A percentile compares a stretch with the other conserved stretches of the same genome.
phyloP scores from a whole-genome alignment of 805 yeast genomes.

The Yarrowia porcina region DNA sequence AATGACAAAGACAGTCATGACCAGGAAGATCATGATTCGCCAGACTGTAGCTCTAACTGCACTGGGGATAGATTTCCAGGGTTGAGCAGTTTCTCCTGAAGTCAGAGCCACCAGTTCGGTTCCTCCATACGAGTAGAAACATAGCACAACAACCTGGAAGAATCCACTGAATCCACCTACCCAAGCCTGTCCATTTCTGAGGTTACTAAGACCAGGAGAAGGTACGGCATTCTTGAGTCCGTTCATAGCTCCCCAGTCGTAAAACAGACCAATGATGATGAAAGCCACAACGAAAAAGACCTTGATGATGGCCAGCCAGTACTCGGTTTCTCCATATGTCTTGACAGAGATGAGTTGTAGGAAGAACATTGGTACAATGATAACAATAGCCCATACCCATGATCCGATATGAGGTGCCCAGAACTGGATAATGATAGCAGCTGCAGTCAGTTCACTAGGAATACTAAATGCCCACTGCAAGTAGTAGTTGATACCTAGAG shows the following conservation, averaged over 20 bases:
- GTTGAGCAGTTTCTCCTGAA: constrained; percentile 57
- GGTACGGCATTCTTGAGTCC: neutral
- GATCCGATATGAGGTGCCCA: constrained; percentile 50
- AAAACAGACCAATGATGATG: constrained; percentile 50
- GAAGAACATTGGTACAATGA: constrained; percentile 51
- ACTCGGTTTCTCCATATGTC: constrained; percentile 56
- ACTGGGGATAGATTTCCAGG: constrained; percentile 52
- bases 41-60: constrained; percentile 53
- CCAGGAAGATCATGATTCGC: constrained; percentile 49
- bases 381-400: constrained; percentile 50
- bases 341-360: constrained; percentile 49
- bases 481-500: constrained; percentile 52
- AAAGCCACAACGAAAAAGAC: constrained; percentile 62
- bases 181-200: constrained; percentile 29
- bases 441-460: constrained; percentile 46
- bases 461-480: constrained; percentile 47
- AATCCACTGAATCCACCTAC: constrained; percentile 30
- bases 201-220: constrained; percentile 45
- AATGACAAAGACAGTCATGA: constrained; percentile 51
- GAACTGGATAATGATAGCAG: constrained; percentile 43
- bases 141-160: constrained; percentile 48
- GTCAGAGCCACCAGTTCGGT: constrained; percentile 55
- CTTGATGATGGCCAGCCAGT: constrained; percentile 63
- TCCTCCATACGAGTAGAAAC: constrained; percentile 54
- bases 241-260: constrained; percentile 51